These are phyloP conservation scores for Aspergillus pseudoterreus DNA, from an alignment of 2,329 filamentous ascomycete species.

Conservation along the genomic window DNA sequence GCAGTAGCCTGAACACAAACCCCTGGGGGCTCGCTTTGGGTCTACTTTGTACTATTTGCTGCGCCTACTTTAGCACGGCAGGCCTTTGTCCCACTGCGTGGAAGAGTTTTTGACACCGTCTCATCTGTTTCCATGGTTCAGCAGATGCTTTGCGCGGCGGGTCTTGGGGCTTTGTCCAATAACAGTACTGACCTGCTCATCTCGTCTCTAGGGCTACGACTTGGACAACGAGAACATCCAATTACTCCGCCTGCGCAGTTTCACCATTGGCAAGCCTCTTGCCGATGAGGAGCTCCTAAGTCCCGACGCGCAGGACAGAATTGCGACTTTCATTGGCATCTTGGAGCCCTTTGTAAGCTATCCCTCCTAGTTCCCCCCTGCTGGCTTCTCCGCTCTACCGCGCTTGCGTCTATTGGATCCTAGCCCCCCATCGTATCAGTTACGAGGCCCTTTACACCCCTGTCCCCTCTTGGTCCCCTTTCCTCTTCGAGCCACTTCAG, in stretches of 20 bases:
- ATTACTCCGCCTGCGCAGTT: conserved; percentile 75
- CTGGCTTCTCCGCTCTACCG: conserved; percentile 18
- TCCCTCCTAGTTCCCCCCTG: conserved; percentile 37
- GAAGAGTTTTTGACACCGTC: conserved; percentile 30
- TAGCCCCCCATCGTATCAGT: conserved; percentile 15
- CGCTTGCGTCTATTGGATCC: conserved; percentile 22
- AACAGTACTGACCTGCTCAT: conserved; percentile 18
- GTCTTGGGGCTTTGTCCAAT: conserved; percentile 13
- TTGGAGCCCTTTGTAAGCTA: conserved; percentile 79
- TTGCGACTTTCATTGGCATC: conserved; percentile 61
- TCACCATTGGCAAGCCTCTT: conserved; percentile 66
- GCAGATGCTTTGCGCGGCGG: conserved; percentile 15
- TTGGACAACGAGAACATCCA: conserved; percentile 74
- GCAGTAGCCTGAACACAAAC: conserved; percentile 2
- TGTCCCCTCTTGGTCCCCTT: conserved; percentile 13
- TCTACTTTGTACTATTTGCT: conserved; percentile 4
- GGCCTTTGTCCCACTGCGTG: conserved; percentile 14
- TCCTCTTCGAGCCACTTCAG: conserved; percentile 16
- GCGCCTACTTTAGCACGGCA: conserved; percentile 13
- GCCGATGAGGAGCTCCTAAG: conserved; percentile 62
- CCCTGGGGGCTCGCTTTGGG: conserved; percentile 4
- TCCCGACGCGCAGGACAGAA: conserved; percentile 59
- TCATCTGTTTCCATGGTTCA: conserved; percentile 40
- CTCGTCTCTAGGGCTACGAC: conserved; percentile 61
- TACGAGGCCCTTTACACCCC: conserved; percentile 9